Base-by-base conservation (phyloP, 1,284 basidiomycete genomes). In the Trametes sp. region DNA sequence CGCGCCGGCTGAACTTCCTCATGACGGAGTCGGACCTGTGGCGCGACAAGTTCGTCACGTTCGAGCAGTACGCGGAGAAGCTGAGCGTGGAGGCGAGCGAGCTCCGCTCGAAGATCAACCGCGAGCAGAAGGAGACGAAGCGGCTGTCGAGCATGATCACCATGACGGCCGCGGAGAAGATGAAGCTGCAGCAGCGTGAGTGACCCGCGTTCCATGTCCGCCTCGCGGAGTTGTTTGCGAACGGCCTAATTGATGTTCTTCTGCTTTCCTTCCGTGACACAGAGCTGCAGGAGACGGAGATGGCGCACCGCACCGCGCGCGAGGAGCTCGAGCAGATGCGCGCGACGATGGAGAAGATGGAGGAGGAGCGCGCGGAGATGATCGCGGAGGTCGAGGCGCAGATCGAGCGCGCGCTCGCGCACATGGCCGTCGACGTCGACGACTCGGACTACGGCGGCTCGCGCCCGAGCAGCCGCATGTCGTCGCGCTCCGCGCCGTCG, bases 31-130 rank as follows among this genome's bases (percentile, higher is more conserved):
- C 87, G 16, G 93, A 95, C 73, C 80, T 95, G 46, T 95, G 93
- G 93, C 82, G 93, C 65, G 92, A 94, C 78, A 95, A 95, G 75
- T 95, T 95, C 70, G 92, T 95, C 45, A 92, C 92, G 28, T 95
- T 95, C 69, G 93, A 95, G 76, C 89, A 92, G 76, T 94, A 95
- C 70, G 94, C 94, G n/a, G 94, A 95, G 79, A 93, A 93, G 74
- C 81, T 95, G 49, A 94, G 92, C 70, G 84, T 83, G 26, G 93
- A 95, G 77, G 94, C 94, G 31, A 87, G 85, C 51, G 93, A 95
- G 61, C 78, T 95, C 62, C 82, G 93, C 59, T 74, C 85, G 45
- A 94, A 94, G 80, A 93, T 95, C 73, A 92, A 90, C 75, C 94
- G 92, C 79, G 93, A 95, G 76, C 92, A 95, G 75, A 81, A 88